A percentile compares a stretch with the other conserved stretches of the same genome.
phyloP scores from a whole-genome alignment of 805 yeast genomes.

The Candida taoyuanica region DNA sequence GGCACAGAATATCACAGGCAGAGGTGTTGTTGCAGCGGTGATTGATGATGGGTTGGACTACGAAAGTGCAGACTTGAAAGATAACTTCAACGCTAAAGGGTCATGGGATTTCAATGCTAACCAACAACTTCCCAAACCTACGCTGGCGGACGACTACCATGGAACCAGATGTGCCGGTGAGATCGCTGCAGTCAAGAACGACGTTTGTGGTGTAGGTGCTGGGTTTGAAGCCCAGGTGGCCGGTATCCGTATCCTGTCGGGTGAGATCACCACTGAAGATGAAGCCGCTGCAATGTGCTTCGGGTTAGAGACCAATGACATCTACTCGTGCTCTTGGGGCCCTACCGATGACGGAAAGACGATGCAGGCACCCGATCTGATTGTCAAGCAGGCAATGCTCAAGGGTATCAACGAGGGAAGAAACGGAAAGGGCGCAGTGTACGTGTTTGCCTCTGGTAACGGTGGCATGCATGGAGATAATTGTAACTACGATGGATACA shows the following conservation, averaged over 20 bases:
- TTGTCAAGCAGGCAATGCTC: conserved; percentile 79
- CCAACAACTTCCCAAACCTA: conserved; percentile 71
- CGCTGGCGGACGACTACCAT: conserved; percentile 78
- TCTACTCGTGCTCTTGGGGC: conserved; percentile 98
- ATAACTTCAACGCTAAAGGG: conserved; percentile 69
- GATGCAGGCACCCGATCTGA: conserved; percentile 74
- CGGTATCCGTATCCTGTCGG: conserved; percentile 86
- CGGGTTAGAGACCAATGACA: conserved; percentile 80
- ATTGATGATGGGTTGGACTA: conserved; percentile 94
- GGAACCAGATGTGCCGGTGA: conserved; percentile 99
- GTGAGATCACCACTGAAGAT: conserved; percentile 73
- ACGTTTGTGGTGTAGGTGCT: conserved; percentile 94
- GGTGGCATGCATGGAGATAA: conserved; percentile 82
- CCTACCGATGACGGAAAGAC: conserved; percentile 90
- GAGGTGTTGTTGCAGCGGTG: conserved; percentile 78
- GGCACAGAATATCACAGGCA: conserved; percentile 76
- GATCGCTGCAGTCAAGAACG: conserved; percentile 80
- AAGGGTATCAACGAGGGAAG: conserved; percentile 85
- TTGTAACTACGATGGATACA: conserved; percentile 96
- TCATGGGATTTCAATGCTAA: conserved; percentile 92
- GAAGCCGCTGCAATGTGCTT: conserved; percentile 88
- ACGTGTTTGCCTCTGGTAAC: conserved; percentile 95
- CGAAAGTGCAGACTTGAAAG: conserved; percentile 66
- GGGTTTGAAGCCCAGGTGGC: conserved; percentile 83
- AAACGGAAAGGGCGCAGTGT: conserved; percentile 73